Percentiles rank a stretch among this genome's conserved stretches.
phyloP scores from a whole-genome alignment of 148 eudicot species.

The Cornus controversa region DNA sequence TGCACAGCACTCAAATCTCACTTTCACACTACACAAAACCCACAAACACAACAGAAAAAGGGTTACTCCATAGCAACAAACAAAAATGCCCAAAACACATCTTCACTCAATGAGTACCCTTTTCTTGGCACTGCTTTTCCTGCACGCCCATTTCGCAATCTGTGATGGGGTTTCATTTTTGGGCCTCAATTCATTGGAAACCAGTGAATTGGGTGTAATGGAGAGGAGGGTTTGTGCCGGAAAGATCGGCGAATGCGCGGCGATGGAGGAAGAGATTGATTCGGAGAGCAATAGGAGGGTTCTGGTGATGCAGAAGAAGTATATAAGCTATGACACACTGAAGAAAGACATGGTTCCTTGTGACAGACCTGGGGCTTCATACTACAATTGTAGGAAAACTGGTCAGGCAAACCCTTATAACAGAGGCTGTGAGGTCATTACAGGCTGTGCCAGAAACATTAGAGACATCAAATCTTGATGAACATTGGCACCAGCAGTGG shows the following conservation, averaged over 20 bases:
- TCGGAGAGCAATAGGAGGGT: conserved; percentile 59
- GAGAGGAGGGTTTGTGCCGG: conserved; percentile 41
- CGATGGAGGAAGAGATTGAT: conserved; percentile 41
- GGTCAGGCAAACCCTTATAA: conserved; percentile 61
- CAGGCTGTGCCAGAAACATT: conserved; percentile 69
- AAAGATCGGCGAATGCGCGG: conserved; percentile 40
- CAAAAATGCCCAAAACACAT: conserved; percentile 28
- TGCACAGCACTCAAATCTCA: background rate
- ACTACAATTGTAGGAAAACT: conserved; percentile 67
- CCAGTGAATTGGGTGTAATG: conserved; percentile 33
- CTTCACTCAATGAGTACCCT: conserved; percentile 15
- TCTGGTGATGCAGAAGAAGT: conserved; percentile 50
- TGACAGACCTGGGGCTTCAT: conserved; percentile 78
- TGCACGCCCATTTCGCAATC: conserved; percentile 41
- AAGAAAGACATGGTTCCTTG: conserved; percentile 83
- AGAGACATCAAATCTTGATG: conserved; percentile 27
- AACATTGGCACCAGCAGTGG: background rate
- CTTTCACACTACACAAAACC: background rate
- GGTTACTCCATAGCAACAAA: no score
- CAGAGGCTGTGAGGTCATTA: conserved; percentile 85
- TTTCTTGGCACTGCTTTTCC: conserved; percentile 30
- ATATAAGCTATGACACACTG: conserved; percentile 83
- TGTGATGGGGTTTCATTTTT: conserved; percentile 47
- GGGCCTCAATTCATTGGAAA: conserved; percentile 30
- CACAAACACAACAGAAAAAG: background rate